These are phyloP conservation scores for Paramecium primaurelia DNA, from an alignment of 73 alveolate species.

Conservation along the genomic window DNA sequence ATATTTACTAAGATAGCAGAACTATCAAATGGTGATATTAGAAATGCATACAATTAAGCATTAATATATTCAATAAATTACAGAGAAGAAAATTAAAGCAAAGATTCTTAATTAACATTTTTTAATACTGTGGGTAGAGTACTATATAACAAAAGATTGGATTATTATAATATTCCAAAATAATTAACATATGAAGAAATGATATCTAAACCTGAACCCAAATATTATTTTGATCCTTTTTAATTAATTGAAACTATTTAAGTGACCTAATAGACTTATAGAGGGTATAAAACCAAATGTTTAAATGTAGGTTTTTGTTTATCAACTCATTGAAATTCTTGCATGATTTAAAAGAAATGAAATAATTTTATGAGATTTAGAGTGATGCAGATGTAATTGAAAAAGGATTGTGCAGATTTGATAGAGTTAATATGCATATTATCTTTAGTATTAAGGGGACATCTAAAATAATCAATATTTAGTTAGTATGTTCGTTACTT, in stretches of 20 bases:
- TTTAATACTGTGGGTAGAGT: slow-evolving; percentile 15
- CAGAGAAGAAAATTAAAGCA: background rate
- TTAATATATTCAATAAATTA: background rate
- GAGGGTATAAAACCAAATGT: background rate
- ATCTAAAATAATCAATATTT: background rate
- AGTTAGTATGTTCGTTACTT: background rate
- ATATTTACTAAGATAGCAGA: background rate
- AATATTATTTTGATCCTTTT: background rate
- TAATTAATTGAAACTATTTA: background rate
- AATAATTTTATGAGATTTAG: background rate
- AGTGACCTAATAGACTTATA: background rate
- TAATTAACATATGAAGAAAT: slow-evolving; percentile 6
- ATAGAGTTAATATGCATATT: slow-evolving; percentile 1
- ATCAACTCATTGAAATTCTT: background rate
- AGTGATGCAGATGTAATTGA: background rate
- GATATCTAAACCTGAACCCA: background rate
- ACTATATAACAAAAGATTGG: background rate
- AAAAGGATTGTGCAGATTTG: background rate
- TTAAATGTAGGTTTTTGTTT: background rate
- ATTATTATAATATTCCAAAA: background rate
- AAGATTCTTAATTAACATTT: background rate
- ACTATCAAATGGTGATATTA: background rate
- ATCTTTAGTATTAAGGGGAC: background rate
- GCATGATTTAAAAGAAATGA: background rate
- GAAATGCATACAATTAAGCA: background rate